These are phyloP conservation scores for Piromyces finnis DNA, from an alignment of 192 early-diverging fungal species.

Conservation along the genomic window DNA sequence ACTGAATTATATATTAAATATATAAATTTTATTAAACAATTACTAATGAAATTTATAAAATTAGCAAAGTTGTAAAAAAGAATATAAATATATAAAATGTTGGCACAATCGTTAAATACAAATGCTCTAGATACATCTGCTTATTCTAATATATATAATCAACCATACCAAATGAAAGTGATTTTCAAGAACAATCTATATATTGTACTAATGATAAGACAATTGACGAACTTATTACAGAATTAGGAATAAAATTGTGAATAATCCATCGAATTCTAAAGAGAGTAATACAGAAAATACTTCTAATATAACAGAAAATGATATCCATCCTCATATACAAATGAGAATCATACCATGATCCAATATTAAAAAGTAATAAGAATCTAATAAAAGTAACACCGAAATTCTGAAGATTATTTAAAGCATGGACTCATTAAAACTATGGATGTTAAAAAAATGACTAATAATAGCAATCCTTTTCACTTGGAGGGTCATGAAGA, in stretches of 20 bases:
- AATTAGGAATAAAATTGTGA: background rate
- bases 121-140: background rate
- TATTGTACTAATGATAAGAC: background rate
- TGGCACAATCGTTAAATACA: background rate
- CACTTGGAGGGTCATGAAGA: background rate
- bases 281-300: no score
- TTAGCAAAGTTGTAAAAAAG: no score
- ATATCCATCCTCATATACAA: background rate
- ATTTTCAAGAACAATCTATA: background rate
- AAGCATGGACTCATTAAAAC: no score
- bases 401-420: background rate
- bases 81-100: background rate
- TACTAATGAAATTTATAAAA: no score
- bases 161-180: background rate
- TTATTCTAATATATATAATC: background rate
- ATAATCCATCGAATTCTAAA: background rate
- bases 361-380: background rate
- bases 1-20: no score
- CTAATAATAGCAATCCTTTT: background rate
- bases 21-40: no score
- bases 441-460: background rate
- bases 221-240: background rate
- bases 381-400: no score
- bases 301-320: background rate
- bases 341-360: background rate